Evolutionary conservation across 2,329 filamentous ascomycete species (phyloP).

Genomic region (Huntiella decipiens): DNA sequence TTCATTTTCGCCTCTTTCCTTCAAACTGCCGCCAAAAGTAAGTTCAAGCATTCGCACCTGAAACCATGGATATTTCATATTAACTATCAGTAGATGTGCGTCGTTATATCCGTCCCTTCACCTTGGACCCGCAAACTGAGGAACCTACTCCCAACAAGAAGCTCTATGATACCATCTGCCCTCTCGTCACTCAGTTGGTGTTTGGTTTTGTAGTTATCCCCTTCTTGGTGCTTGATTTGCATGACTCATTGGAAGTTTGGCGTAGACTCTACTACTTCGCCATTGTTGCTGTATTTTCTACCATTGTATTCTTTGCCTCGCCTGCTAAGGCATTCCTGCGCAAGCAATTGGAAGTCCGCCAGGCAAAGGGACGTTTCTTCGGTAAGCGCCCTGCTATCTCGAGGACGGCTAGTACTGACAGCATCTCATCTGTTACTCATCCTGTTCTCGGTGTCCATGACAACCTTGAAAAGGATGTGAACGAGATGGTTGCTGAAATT

Average conservation of each 20-base stretch:
- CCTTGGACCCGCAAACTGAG: conserved; percentile 59
- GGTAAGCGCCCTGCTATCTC: conserved; percentile 17
- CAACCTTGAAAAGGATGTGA: conserved; percentile 56
- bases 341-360: conserved; percentile 38
- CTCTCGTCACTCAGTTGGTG: conserved; percentile 56
- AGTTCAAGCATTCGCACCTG: conserved; percentile 4
- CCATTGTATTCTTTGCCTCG: conserved; percentile 60
- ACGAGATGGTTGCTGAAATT: conserved; percentile 61
- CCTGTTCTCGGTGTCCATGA: conserved; percentile 61
- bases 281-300: conserved; percentile 43
- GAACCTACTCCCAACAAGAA: conserved; percentile 52
- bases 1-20: conserved; percentile 82
- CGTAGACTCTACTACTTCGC: conserved; percentile 75
- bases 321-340: conserved; percentile 47
- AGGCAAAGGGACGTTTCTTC: conserved; percentile 25
- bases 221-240: conserved; percentile 64
- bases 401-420: conserved; percentile 38
- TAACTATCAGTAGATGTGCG: conserved; percentile 48
- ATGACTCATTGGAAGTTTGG: conserved; percentile 58
- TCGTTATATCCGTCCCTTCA: conserved; percentile 78
- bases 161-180: conserved; percentile 70
- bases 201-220: conserved; percentile 71
- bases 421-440: conserved; percentile 28
- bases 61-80: conserved; percentile 12
- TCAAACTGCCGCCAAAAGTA: conserved; percentile 88